Conservation (phyloP, 1,284 basidiomycete species). For the Pseudozyma hubeiensis region DNA sequence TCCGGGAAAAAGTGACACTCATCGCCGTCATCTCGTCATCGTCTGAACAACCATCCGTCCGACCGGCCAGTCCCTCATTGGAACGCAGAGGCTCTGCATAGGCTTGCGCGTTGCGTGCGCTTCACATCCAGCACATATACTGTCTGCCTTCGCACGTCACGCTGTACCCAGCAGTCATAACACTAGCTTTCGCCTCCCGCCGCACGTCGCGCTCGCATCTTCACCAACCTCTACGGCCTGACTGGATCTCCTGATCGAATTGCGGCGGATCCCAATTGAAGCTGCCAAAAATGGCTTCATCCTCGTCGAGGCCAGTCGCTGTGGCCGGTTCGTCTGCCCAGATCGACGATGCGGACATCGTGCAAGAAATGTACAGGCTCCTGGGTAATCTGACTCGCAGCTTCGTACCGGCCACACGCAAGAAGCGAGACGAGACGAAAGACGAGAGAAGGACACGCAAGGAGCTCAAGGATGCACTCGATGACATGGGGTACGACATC, state of each 20-base stretch:
- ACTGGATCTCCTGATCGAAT: too few species aligned
- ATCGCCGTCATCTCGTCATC: not conserved
- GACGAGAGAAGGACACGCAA: slow-evolving; percentile 40
- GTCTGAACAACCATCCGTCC: not conserved
- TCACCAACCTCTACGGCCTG: not conserved
- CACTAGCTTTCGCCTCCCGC: too few species aligned
- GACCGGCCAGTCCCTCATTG: not conserved
- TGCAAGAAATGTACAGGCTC: slow-evolving; percentile 45
- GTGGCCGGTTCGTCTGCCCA: slow-evolving; percentile 10
- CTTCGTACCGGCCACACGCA: slow-evolving; percentile 49
- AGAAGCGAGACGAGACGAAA: slow-evolving; percentile 44
- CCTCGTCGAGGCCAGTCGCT: slow-evolving; percentile 10
- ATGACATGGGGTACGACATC: slow-evolving; percentile 51
- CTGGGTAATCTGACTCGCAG: slow-evolving; percentile 49
- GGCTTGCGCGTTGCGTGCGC: too few species aligned
- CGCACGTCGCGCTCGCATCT: too few species aligned
- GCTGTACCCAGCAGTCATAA: too few species aligned
- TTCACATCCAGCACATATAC: too few species aligned
- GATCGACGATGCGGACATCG: slow-evolving; percentile 43
- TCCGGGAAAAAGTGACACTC: slow-evolving; percentile 33
- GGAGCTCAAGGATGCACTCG: slow-evolving; percentile 46
- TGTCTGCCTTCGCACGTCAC: too few species aligned
- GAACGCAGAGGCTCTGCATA: too few species aligned
- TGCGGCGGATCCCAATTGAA: too few species aligned
- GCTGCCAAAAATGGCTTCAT: slow-evolving; percentile 22